Evolutionary conservation across 768 basidiomycete genomes (phyloP).

Genomic region (Tricholoma flavovirens): DNA sequence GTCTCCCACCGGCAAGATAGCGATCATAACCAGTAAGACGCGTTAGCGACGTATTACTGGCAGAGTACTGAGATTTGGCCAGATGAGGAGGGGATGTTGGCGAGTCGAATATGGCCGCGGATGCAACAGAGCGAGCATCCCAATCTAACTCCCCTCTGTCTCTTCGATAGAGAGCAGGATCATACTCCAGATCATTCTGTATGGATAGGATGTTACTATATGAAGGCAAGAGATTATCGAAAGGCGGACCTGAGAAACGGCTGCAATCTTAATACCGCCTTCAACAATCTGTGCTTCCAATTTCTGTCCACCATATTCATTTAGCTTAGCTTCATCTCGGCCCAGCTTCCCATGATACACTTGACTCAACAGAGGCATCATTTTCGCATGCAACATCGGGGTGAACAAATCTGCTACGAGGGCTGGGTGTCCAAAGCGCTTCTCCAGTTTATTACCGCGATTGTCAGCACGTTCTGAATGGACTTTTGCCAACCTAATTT

Average conservation of each 20-base stretch:
- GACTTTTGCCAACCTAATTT: constrained; percentile 67
- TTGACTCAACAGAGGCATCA: constrained; percentile 72
- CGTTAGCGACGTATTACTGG: constrained; percentile 25
- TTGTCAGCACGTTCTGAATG: constrained; percentile 75
- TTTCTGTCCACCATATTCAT: constrained; percentile 74
- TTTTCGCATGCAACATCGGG: constrained; percentile 80
- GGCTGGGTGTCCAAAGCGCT: constrained; percentile 93
- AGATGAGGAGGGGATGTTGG: constrained; percentile 32
- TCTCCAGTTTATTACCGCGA: constrained; percentile 69
- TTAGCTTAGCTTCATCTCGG: constrained; percentile 55
- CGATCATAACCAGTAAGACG: constrained; percentile 45
- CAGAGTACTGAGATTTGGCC: constrained; percentile 36
- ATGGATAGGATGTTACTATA: neutral
- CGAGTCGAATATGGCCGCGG: constrained; percentile 48
- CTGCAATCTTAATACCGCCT: constrained; percentile 80
- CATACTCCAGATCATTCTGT: constrained; percentile 73
- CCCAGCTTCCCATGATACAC: constrained; percentile 74
- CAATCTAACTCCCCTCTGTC: constrained; percentile 85
- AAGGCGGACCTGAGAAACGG: constrained; percentile 58
- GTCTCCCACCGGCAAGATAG: constrained; percentile 50
- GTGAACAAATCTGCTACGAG: constrained; percentile 83
- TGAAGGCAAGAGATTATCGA: neutral
- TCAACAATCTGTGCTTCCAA: constrained; percentile 70
- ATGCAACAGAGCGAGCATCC: constrained; percentile 75
- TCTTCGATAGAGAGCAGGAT: constrained; percentile 69